Evolutionary conservation across 768 basidiomycete genomes (phyloP).

Genomic region (Leccinellum albellum): DNA sequence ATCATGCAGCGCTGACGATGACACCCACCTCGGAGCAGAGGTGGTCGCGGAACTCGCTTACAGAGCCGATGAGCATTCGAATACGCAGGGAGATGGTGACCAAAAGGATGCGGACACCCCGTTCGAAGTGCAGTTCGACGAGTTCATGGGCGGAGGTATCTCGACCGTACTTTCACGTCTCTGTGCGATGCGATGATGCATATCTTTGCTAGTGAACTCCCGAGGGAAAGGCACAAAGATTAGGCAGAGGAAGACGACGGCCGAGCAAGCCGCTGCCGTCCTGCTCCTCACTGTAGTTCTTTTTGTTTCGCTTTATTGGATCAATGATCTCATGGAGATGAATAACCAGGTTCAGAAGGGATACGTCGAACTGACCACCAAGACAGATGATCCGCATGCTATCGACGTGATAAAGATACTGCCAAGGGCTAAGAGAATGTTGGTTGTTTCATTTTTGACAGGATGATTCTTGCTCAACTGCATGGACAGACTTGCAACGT

Average conservation of each 20-base stretch:
- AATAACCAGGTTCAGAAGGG: slow-evolving; percentile 24
- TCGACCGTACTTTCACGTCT: background rate
- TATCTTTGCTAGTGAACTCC: slow-evolving; percentile 18
- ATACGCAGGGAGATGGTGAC: background rate
- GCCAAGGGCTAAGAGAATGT: slow-evolving; percentile 23
- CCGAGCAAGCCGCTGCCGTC: slow-evolving; percentile 23
- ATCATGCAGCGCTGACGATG: background rate
- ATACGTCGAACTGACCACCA: slow-evolving; percentile 19
- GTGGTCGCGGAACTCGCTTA: slow-evolving; percentile 28
- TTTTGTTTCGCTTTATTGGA: background rate
- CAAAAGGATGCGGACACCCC: slow-evolving; percentile 4
- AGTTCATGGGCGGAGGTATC: slow-evolving; percentile 28
- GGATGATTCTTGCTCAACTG: background rate
- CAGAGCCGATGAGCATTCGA: slow-evolving; percentile 12
- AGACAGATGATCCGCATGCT: slow-evolving; percentile 8
- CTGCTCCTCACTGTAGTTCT: slow-evolving; percentile 21
- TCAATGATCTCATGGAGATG: background rate
- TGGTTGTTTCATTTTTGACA: background rate
- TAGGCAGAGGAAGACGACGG: slow-evolving; percentile 18
- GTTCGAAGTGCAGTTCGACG: slow-evolving; percentile 23
- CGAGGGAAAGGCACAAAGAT: slow-evolving; percentile 20
- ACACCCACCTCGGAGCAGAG: slow-evolving; percentile 10
- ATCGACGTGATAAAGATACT: slow-evolving; percentile 25
- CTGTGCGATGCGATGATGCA: background rate
- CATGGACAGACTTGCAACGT: slow-evolving; percentile 20